A percentile compares a stretch with the other conserved stretches of the same genome.
Conservation (phyloP, 2,329 filamentous ascomycete species). For the Sarocladiaceae sp. region DNA sequence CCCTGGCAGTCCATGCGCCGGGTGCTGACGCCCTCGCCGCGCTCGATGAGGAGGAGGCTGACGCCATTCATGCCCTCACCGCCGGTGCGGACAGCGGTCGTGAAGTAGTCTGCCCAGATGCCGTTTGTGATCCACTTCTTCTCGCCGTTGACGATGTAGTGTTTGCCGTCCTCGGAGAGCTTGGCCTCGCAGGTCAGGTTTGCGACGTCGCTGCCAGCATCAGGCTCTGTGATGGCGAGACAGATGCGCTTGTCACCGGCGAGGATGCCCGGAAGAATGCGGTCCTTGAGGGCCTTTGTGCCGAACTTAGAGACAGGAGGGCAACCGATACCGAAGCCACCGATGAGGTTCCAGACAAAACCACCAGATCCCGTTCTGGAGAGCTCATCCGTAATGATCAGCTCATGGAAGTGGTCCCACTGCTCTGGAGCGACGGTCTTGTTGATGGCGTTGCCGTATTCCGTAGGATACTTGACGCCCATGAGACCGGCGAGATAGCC, state of each 20-base stretch:
- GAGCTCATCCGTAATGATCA: conserved; percentile 91
- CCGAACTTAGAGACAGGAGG: conserved; percentile 91
- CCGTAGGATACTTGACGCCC: conserved; percentile 71
- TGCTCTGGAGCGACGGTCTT: conserved; percentile 77
- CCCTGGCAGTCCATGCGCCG: conserved; percentile 98
- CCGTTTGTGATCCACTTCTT: conserved; percentile 99
- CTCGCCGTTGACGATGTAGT: conserved; percentile 98
- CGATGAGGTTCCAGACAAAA: conserved; percentile 94
- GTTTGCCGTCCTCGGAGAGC: conserved; percentile 89
- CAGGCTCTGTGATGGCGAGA: conserved; percentile 92
- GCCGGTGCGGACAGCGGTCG: conserved; percentile 87
- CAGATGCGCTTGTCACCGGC: conserved; percentile 95
- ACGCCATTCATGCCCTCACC: conserved; percentile 88
- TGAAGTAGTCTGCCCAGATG: conserved; percentile 79
- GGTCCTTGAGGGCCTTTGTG: conserved; percentile 74
- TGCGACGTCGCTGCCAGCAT: conserved; percentile 91
- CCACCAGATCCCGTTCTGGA: conserved; percentile 84
- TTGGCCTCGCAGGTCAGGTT: conserved; percentile 95
- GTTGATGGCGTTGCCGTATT: conserved; percentile 65
- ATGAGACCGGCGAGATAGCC: conserved; percentile 92
- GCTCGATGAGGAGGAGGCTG: conserved; percentile 86
- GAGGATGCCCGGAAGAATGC: conserved; percentile 82
- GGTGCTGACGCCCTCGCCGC: conserved; percentile 81
- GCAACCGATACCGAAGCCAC: conserved; percentile 92
- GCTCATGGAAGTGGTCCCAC: conserved; percentile 97